These are phyloP conservation scores for Umbelopsis sp. DNA, from an alignment of 371 early-diverging fungal genomes.

Conservation along the genomic window DNA sequence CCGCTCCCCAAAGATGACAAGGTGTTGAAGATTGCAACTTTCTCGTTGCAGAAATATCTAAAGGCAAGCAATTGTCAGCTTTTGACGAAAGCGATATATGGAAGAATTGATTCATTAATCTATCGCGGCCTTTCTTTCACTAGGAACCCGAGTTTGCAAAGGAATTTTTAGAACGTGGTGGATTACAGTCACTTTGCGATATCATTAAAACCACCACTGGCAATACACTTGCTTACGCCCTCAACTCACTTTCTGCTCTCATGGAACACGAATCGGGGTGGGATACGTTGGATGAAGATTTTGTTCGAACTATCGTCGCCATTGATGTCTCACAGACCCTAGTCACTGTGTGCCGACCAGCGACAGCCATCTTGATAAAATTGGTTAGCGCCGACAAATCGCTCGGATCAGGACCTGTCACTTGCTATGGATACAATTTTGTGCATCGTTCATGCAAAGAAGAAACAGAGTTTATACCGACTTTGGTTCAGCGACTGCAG, in stretches of 20 bases:
- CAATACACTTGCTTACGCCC: conserved; percentile 75
- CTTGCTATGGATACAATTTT: conserved; percentile 44
- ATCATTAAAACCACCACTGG: conserved; percentile 61
- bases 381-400: conserved; percentile 57
- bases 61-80: conserved; percentile 42
- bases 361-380: conserved; percentile 70
- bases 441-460: conserved; percentile 56
- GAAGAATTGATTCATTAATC: background rate
- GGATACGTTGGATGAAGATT: conserved; percentile 57
- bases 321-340: conserved; percentile 68
- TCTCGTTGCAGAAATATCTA: conserved; percentile 67
- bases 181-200: conserved; percentile 63
- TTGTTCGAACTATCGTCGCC: conserved; percentile 60
- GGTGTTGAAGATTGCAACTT: conserved; percentile 64
- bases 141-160: conserved; percentile 78
- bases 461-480: conserved; percentile 57
- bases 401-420: conserved; percentile 11
- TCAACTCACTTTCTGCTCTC: conserved; percentile 66
- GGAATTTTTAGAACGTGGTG: conserved; percentile 68
- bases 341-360: conserved; percentile 75
- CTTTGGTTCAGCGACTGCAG: conserved; percentile 63
- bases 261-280: conserved; percentile 73
- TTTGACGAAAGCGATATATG: no score
- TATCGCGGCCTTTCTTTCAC: background rate
- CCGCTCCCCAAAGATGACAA: conserved; percentile 55